Conservation (phyloP, 2,329 filamentous ascomycete species). For the Emergomyces orientalis region DNA sequence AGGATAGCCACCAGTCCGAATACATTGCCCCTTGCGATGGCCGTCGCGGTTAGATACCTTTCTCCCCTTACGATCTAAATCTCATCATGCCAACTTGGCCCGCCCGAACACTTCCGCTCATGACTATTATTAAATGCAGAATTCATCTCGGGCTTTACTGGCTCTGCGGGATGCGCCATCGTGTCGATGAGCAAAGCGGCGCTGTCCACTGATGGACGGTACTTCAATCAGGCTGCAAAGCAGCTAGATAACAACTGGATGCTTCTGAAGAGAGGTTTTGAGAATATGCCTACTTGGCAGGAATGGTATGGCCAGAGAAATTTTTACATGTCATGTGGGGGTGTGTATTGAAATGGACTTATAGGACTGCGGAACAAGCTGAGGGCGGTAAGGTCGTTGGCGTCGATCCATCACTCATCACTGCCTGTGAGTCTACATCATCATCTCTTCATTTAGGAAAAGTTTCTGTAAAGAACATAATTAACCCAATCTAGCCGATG, state of each 20-base stretch:
- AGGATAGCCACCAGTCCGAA: constrained; percentile 95
- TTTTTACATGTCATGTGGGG: constrained; percentile 13
- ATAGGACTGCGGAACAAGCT: constrained; percentile 65
- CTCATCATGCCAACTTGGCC: not conserved
- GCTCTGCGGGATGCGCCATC: constrained; percentile 87
- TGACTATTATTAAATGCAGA: constrained; percentile 35
- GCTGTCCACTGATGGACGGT: constrained; percentile 87
- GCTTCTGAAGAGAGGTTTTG: constrained; percentile 82
- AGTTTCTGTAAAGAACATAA: constrained; percentile 1
- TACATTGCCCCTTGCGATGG: constrained; percentile 96
- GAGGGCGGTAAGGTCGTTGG: constrained; percentile 78
- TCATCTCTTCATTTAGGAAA: constrained; percentile 3
- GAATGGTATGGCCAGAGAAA: constrained; percentile 58
- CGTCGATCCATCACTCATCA: constrained; percentile 81
- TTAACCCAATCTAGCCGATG: constrained; percentile 42
- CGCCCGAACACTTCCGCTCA: constrained; percentile 1
- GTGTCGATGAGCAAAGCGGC: constrained; percentile 79
- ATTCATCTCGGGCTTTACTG: constrained; percentile 88
- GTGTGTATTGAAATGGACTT: constrained; percentile 11
- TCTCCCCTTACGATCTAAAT: constrained; percentile 2
- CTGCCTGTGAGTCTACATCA: constrained; percentile 46
- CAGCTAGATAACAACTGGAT: constrained; percentile 89
- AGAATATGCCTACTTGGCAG: constrained; percentile 93
- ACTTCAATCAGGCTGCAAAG: constrained; percentile 91
- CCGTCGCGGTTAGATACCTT: constrained; percentile 52